Evolutionary conservation across 192 early-diverging fungal species (phyloP).

Genomic region (Thamnidium elegans): DNA sequence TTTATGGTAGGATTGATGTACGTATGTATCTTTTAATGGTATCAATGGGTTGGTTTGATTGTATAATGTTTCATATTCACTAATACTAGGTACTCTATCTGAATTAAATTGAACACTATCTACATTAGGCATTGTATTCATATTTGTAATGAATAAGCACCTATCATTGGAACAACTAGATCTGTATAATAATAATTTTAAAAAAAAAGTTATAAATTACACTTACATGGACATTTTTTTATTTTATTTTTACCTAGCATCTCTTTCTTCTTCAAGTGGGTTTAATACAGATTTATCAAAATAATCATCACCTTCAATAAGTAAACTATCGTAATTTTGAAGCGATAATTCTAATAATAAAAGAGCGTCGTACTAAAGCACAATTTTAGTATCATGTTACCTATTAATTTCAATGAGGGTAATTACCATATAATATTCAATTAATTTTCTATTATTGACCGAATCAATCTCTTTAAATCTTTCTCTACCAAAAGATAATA

Average conservation of each 20-base stretch:
- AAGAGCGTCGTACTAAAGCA: constrained; percentile 46
- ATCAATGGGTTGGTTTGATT: neutral
- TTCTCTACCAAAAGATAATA: constrained; percentile 45
- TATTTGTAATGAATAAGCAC: constrained; percentile 52
- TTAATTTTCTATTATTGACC: constrained; percentile 49
- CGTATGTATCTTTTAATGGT: constrained; percentile 20
- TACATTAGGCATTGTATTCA: constrained; percentile 49
- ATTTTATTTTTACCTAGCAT: neutral
- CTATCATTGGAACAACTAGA: constrained; percentile 54
- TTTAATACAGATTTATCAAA: constrained; percentile 39
- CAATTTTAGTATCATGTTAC: neutral
- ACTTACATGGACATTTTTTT: no score
- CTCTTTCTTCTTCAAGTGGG: constrained; percentile 38
- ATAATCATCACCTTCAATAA: constrained; percentile 33
- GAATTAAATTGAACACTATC: constrained; percentile 32
- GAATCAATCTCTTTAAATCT: constrained; percentile 41
- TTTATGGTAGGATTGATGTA: constrained; percentile 46
- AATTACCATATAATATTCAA: constrained; percentile 34
- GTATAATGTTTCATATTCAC: constrained; percentile 1
- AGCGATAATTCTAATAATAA: constrained; percentile 34
- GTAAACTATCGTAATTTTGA: neutral
- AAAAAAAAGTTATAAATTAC: neutral
- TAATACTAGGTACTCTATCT: constrained; percentile 30
- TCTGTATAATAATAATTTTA: constrained; percentile 13
- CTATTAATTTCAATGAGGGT: neutral